Percentiles rank a stretch among this genome's conserved stretches.
phyloP scores from a whole-genome alignment of 73 alveolate species.

The Blepharisma japonicum region DNA sequence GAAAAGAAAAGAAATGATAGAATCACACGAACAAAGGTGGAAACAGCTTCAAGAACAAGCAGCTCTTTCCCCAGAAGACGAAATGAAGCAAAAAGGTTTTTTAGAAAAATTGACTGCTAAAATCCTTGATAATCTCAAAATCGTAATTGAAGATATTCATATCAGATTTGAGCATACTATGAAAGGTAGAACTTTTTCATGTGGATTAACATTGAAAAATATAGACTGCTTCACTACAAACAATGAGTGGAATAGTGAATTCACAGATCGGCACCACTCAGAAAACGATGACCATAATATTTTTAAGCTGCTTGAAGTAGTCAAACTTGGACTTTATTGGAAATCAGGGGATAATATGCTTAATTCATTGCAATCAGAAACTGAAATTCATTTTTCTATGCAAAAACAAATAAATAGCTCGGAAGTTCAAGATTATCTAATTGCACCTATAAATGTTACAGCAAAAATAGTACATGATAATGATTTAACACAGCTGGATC shows the following conservation, averaged over 20 bases:
- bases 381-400: not conserved
- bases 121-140: constrained; percentile 83
- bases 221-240: constrained; percentile 81
- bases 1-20: not conserved
- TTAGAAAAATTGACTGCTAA: constrained; percentile 79
- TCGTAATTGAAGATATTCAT: constrained; percentile 82
- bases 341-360: constrained; percentile 32
- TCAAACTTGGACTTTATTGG: constrained; percentile 47
- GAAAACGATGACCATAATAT: constrained; percentile 43
- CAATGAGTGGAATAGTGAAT: constrained; percentile 72
- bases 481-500: not conserved
- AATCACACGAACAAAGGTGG: not conserved
- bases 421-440: not conserved
- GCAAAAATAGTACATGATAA: not conserved
- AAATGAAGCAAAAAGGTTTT: constrained; percentile 64
- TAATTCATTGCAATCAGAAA: not conserved
- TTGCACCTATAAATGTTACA: constrained; percentile 12
- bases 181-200: constrained; percentile 56
- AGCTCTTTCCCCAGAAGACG: constrained; percentile 29
- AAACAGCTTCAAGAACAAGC: not conserved
- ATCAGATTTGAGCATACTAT: constrained; percentile 77
- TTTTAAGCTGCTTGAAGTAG: constrained; percentile 43
- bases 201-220: constrained; percentile 84
- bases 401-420: not conserved
- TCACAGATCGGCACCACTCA: constrained; percentile 61